phyloP scores from a whole-genome alignment of 1,139 yeast genomes.

The Yueomyces sp. region DNA sequence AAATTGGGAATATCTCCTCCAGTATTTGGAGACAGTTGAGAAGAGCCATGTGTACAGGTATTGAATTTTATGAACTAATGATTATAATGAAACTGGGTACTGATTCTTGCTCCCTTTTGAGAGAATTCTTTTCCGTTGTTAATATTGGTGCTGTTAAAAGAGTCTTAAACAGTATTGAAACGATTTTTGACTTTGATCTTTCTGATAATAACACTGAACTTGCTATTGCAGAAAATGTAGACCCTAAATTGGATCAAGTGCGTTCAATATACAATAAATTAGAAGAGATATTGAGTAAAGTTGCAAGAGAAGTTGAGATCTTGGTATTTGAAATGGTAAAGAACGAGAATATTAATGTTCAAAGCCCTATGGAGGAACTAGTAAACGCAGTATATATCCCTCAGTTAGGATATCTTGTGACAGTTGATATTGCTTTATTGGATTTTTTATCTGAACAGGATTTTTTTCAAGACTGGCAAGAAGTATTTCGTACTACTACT shows the following conservation, averaged over 20 bases:
- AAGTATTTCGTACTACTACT: slow-evolving; percentile 29
- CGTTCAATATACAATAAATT: slow-evolving; percentile 26
- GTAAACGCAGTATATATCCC: slow-evolving; percentile 33
- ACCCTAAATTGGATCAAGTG: slow-evolving; percentile 25
- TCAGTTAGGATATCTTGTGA: slow-evolving; percentile 32
- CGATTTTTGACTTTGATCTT: slow-evolving; percentile 26
- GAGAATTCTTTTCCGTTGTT: neutral
- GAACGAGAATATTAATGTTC: neutral
- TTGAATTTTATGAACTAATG: slow-evolving; percentile 4
- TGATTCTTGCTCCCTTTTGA: neutral
- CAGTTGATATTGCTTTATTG: slow-evolving; percentile 11
- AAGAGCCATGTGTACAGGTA: slow-evolving; percentile 7
- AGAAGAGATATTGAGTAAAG: slow-evolving; percentile 23
- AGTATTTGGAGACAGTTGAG: slow-evolving; percentile 19
- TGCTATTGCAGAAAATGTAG: slow-evolving; percentile 23
- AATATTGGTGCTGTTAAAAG: neutral
- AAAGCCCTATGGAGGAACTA: neutral
- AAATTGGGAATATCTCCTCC: slow-evolving; percentile 20
- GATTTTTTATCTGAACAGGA: slow-evolving; percentile 4
- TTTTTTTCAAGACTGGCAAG: slow-evolving; percentile 22
- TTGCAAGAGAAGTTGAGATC: slow-evolving; percentile 13
- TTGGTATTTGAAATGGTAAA: slow-evolving; percentile 1
- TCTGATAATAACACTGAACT: slow-evolving; percentile 25
- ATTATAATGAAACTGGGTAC: slow-evolving; percentile 1
- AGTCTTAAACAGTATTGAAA: slow-evolving; percentile 3